phyloP scores from a whole-genome alignment of 225 moss, liverwort and hornwort species.

The Marchantia polymorpha region DNA sequence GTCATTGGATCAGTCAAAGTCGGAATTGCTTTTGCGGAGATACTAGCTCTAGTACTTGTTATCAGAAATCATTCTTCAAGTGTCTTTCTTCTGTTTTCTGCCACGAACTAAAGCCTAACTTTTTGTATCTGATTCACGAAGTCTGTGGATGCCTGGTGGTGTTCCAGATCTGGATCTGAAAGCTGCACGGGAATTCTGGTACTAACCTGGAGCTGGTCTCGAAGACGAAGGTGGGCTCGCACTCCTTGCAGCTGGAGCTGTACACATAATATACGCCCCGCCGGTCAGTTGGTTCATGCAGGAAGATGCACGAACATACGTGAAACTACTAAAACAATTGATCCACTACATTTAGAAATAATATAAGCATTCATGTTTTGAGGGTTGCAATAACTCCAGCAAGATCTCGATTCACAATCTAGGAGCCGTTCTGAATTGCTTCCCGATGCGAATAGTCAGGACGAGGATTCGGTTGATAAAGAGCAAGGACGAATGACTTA shows the following conservation, averaged over 20 bases:
- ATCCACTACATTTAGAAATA: no score
- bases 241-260: conserved; percentile 25
- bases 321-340: no score
- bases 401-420: no score
- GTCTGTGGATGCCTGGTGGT: neutral
- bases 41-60: neutral
- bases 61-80: no score
- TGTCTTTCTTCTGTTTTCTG: no score
- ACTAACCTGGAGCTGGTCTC: conserved; percentile 15
- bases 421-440: no score
- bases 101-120: neutral
- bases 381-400: no score
- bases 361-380: no score
- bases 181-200: neutral
- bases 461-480: neutral
- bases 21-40: neutral
- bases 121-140: neutral
- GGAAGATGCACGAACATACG: no score
- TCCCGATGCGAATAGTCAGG: neutral
- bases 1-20: neutral
- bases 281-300: no score
- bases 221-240: conserved; percentile 24
- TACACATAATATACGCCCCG: neutral
- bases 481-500: neutral
- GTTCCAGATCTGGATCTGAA: no score